Conservation (phyloP, 2,329 filamentous ascomycete genomes). For the Epichloe festucae region DNA sequence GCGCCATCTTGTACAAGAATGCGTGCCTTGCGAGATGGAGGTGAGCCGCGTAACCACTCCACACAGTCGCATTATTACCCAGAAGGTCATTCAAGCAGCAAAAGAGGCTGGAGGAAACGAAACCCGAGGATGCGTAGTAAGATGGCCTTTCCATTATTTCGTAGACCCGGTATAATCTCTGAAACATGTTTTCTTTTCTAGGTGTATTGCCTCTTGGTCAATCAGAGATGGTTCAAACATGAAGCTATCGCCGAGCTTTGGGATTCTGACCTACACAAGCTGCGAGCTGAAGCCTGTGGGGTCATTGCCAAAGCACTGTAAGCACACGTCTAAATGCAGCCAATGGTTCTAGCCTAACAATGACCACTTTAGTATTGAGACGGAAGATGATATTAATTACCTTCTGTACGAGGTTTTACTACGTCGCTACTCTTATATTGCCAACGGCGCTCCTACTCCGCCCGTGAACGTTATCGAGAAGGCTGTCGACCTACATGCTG, state of each 20-base stretch:
- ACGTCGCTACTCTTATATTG: slow-evolving; percentile 73
- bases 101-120: slow-evolving; percentile 68
- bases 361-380: slow-evolving; percentile 53
- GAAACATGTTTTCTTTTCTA: slow-evolving; percentile 5
- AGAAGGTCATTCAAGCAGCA: slow-evolving; percentile 65
- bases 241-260: slow-evolving; percentile 76
- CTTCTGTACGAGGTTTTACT: slow-evolving; percentile 72
- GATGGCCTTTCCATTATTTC: slow-evolving; percentile 3
- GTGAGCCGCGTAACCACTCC: slow-evolving; percentile 60
- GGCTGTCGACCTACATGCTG: slow-evolving; percentile 82
- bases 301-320: slow-evolving; percentile 73
- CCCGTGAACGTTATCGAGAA: slow-evolving; percentile 86
- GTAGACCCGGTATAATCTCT: too few relatives aligned
- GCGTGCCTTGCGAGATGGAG: slow-evolving; percentile 82
- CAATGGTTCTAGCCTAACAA: not conserved
- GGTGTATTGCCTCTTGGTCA: slow-evolving; percentile 66
- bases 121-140: slow-evolving; percentile 59
- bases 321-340: slow-evolving; percentile 10
- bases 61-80: slow-evolving; percentile 77
- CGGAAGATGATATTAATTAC: slow-evolving; percentile 65
- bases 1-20: slow-evolving; percentile 80
- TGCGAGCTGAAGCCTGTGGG: slow-evolving; percentile 74
- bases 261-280: slow-evolving; percentile 73
- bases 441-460: slow-evolving; percentile 56
- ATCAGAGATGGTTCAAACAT: slow-evolving; percentile 59